Evolutionary conservation across 2,329 filamentous ascomycete species (phyloP).

Genomic region (Coniella vitis): DNA sequence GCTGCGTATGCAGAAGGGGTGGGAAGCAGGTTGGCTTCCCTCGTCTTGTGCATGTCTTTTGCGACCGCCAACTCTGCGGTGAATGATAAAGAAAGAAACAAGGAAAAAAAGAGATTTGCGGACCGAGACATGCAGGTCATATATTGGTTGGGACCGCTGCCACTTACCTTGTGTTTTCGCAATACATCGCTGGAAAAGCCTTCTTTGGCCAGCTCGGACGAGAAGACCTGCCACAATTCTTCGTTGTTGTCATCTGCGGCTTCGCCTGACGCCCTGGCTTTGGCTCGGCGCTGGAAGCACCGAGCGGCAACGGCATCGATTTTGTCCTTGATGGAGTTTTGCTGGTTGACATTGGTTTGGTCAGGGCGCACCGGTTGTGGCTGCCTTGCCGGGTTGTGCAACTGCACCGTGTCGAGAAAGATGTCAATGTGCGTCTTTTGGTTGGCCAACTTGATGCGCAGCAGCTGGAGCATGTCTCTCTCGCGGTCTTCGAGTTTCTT

Average conservation of each 20-base stretch:
- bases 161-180: constrained; percentile 47
- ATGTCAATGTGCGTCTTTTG: constrained; percentile 47
- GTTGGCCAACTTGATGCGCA: constrained; percentile 40
- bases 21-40: constrained; percentile 2
- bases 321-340: constrained; percentile 53
- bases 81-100: constrained; percentile 4
- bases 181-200: constrained; percentile 51
- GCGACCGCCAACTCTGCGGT: constrained; percentile 5
- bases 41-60: constrained; percentile 18
- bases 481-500: constrained; percentile 28
- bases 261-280: constrained; percentile 18
- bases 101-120: neutral
- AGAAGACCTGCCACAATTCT: constrained; percentile 52
- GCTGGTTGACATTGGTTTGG: constrained; percentile 31
- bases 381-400: constrained; percentile 39
- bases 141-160: neutral
- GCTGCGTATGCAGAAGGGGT: neutral
- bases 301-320: constrained; percentile 50
- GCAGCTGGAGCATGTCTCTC: constrained; percentile 33
- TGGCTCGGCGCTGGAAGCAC: constrained; percentile 37
- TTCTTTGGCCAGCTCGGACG: constrained; percentile 49
- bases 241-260: constrained; percentile 39
- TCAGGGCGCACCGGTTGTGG: constrained; percentile 24
- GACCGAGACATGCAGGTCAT: constrained; percentile 5
- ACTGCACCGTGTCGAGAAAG: constrained; percentile 52